Evolutionary conservation across 768 basidiomycete species (phyloP).

Genomic region (Amanita pallidorosea): DNA sequence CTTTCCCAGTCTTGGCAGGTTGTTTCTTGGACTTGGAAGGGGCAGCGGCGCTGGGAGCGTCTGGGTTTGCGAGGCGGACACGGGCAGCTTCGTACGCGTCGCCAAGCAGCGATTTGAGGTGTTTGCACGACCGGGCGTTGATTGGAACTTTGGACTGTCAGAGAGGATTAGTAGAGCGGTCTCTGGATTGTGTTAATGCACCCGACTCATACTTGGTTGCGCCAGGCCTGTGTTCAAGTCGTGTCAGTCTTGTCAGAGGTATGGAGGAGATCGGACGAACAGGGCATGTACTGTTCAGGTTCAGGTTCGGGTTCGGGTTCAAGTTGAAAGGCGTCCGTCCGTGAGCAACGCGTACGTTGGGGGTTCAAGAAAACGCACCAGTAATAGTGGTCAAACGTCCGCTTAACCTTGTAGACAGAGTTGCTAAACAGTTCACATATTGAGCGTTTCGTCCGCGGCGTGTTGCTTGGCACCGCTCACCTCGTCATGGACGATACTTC

Average conservation of each 20-base stretch:
- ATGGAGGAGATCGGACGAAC: neutral
- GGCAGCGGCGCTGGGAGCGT: slow-evolving; percentile 8
- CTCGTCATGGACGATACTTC: slow-evolving; percentile 12
- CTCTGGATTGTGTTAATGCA: neutral
- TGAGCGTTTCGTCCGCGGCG: neutral
- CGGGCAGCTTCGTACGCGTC: slow-evolving; percentile 31
- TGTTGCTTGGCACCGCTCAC: slow-evolving; percentile 5
- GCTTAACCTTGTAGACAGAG: slow-evolving; percentile 24
- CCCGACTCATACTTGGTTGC: neutral
- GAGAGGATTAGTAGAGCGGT: neutral
- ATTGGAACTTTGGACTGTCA: slow-evolving; percentile 19
- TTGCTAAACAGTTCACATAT: slow-evolving; percentile 15
- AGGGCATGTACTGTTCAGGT: slow-evolving; percentile 5
- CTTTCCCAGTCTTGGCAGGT: slow-evolving; percentile 6
- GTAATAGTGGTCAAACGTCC: slow-evolving; percentile 24
- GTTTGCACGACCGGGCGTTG: slow-evolving; percentile 34
- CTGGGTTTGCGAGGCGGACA: slow-evolving; percentile 21
- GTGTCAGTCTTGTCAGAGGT: too few relatives aligned
- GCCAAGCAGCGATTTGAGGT: slow-evolving; percentile 28
- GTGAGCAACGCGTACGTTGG: neutral
- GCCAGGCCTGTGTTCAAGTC: too few relatives aligned
- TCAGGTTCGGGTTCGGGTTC: too few relatives aligned
- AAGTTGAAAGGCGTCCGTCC: neutral
- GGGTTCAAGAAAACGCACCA: neutral
- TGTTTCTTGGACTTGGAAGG: slow-evolving; percentile 8